Conservation (phyloP, 805 yeast genomes). For the Lipomyces chichibuensis region DNA sequence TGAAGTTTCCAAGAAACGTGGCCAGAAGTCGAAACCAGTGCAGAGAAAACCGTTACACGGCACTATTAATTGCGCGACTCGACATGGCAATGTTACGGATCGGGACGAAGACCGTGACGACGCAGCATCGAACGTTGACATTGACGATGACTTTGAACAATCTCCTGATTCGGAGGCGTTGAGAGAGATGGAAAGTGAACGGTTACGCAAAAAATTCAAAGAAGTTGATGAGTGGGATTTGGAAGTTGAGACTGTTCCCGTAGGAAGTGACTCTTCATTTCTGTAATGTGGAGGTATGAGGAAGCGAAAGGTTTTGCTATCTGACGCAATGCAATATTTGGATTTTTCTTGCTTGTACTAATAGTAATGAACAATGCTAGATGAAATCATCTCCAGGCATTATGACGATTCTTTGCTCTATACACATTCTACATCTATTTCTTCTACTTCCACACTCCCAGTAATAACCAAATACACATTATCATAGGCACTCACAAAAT, state of each 20-base stretch:
- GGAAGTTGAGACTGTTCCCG: constrained; percentile 25
- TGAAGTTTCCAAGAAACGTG: not conserved
- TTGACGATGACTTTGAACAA: constrained; percentile 5
- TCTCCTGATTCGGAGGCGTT: constrained; percentile 10
- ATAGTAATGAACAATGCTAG: not conserved
- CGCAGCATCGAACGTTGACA: not conserved
- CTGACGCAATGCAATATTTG: not conserved
- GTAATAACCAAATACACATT: not conserved
- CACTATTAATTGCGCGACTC: not conserved
- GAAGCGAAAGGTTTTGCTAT: not conserved
- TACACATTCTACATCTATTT: not conserved
- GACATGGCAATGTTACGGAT: not conserved
- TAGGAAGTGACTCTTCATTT: constrained; percentile 17
- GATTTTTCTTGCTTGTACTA: not conserved
- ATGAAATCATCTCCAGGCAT: not conserved
- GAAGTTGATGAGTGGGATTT: constrained; percentile 29
- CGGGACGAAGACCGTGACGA: constrained; percentile 8
- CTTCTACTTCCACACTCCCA: not conserved
- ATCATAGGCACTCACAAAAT: not conserved
- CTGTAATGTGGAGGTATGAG: not conserved
- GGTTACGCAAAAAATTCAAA: constrained; percentile 17
- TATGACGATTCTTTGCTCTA: not conserved
- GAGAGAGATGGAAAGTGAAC: constrained; percentile 16
- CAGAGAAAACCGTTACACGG: not conserved
- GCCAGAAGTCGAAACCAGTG: not conserved